A percentile compares a stretch with the other conserved stretches of the same genome.
These are phyloP conservation scores for Cylindrotheca closterium DNA, from an alignment of 108 stramenopile genomes.

Conservation along the genomic window DNA sequence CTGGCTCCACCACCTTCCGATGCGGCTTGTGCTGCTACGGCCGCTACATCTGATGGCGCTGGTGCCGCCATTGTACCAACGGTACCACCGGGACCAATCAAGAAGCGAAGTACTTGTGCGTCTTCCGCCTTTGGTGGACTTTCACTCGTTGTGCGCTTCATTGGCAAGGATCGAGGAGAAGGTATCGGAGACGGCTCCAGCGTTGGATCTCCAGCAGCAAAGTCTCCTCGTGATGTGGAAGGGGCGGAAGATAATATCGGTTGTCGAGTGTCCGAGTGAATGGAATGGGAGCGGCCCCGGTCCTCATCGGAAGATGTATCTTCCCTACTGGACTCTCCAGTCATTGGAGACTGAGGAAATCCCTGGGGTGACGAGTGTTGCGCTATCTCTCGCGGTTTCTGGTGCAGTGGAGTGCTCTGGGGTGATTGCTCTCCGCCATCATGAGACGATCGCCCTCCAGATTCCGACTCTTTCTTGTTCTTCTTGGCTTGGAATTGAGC, in stretches of 20 bases:
- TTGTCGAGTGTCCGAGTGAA: not conserved
- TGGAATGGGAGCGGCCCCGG: not conserved
- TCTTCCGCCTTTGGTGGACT: not conserved
- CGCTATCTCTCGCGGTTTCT: not conserved
- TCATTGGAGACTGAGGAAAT: not conserved
- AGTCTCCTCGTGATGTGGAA: not conserved
- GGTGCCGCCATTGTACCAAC: not conserved
- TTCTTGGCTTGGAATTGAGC: not conserved
- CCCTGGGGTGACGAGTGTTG: not conserved
- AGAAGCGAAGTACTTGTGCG: not conserved
- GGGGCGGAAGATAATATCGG: not conserved
- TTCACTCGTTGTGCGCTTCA: not conserved
- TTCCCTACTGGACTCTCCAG: no score
- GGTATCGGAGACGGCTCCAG: no score
- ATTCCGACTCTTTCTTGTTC: not conserved
- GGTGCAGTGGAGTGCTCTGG: not conserved
- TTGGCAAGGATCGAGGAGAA: not conserved
- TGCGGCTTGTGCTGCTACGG: no score
- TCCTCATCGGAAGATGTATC: not conserved
- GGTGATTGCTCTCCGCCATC: not conserved
- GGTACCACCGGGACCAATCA: not conserved
- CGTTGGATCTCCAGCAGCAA: no score
- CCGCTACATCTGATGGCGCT: no score
- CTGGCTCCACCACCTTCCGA: no score
- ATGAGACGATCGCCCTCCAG: not conserved